phyloP scores from a whole-genome alignment of 1,139 yeast genomes.

The Protomyces gravidus region DNA sequence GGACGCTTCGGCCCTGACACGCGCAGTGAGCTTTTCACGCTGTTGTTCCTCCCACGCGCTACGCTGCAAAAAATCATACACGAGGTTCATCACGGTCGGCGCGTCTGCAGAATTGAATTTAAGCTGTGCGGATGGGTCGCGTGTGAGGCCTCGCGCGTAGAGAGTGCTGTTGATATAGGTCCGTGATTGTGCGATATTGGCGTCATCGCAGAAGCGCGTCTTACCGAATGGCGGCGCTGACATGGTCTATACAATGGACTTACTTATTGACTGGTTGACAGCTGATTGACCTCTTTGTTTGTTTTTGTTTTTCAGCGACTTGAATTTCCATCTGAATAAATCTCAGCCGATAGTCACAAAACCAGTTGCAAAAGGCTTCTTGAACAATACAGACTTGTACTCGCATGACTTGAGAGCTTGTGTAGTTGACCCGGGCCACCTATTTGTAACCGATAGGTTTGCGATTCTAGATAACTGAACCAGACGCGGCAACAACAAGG shows the following conservation, averaged over 20 bases:
- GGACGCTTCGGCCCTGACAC: not conserved
- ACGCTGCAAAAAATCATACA: slow-evolving; percentile 16
- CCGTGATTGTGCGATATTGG: slow-evolving; percentile 19
- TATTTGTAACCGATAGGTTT: too few species aligned
- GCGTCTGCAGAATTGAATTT: slow-evolving; percentile 28
- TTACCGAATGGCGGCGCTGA: slow-evolving; percentile 17
- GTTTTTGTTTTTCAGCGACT: not conserved
- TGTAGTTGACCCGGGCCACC: too few species aligned
- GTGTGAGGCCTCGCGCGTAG: slow-evolving; percentile 10
- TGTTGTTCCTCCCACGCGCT: slow-evolving; percentile 17
- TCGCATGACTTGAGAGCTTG: too few species aligned
- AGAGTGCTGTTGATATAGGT: slow-evolving; percentile 16
- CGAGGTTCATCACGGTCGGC: slow-evolving; percentile 20
- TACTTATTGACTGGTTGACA: too few species aligned
- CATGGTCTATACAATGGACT: too few species aligned
- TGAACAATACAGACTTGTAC: too few species aligned
- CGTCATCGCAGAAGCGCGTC: slow-evolving; percentile 17
- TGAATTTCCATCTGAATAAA: too few species aligned
- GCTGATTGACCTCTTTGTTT: too few species aligned
- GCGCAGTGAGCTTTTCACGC: not conserved
- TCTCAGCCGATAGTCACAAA: too few species aligned
- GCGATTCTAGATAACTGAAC: too few species aligned
- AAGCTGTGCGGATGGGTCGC: slow-evolving; percentile 5
- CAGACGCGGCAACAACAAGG: too few species aligned
- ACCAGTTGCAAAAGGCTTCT: too few species aligned